Conservation (phyloP, 2,329 filamentous ascomycete species). For the Botrytis pseudocinerea region DNA sequence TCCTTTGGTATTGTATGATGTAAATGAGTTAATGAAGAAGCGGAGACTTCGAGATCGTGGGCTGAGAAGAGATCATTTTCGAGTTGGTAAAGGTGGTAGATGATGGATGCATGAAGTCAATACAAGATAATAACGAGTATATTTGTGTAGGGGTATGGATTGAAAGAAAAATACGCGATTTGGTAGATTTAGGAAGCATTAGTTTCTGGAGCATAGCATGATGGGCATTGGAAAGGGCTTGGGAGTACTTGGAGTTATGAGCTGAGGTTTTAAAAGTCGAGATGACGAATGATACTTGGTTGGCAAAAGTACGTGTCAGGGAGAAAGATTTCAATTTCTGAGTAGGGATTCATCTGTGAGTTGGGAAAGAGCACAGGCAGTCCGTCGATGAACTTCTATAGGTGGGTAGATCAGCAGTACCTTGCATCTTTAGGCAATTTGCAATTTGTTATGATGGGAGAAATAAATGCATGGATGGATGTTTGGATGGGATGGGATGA, state of each 20-base stretch:
- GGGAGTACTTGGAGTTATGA: neutral
- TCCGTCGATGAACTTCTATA: no score
- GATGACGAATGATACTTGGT: neutral
- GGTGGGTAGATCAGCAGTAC: neutral
- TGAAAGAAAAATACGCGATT: neutral
- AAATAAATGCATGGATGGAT: neutral
- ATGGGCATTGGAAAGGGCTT: neutral
- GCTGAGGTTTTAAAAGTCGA: neutral
- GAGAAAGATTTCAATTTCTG: neutral
- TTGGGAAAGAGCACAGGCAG: neutral
- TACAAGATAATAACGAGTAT: neutral
- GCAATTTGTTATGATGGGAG: neutral
- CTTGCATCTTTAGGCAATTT: neutral
- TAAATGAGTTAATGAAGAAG: conserved; percentile 17
- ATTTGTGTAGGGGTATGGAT: neutral
- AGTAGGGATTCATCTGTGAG: neutral
- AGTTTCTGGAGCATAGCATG: neutral
- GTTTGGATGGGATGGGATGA: neutral
- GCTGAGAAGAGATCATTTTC: neutral
- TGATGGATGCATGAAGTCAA: neutral
- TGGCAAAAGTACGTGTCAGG: neutral
- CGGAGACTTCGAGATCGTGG: neutral
- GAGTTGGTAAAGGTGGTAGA: neutral
- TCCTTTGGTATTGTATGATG: conserved; percentile 7
- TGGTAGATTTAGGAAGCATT: neutral